Evolutionary conservation across 2,329 filamentous ascomycete species (phyloP), one percentile per base, ranked within the genome.

Genomic region (Aspergillus ochraceus): DNA sequence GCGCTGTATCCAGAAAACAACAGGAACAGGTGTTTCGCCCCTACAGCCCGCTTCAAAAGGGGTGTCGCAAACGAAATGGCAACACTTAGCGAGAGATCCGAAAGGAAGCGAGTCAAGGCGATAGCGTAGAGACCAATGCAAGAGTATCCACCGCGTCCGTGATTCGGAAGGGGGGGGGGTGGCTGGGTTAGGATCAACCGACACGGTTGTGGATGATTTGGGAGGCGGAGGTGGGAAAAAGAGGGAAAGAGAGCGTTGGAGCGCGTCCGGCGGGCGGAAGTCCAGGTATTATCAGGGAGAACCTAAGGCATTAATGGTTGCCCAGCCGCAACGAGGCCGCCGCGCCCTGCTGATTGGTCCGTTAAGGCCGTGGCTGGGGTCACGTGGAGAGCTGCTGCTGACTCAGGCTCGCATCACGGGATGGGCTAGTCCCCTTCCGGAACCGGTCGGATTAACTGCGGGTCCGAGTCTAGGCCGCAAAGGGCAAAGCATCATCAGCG

Each of bases 1-100:
- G 72, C 72, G 72, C 70, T 65, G 65, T 62, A 67, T 60, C 60
- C 66, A 57, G 66, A 73, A 66, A 74, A 74, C 69, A 73, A 71
- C 64, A 64, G 62, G 63, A 63, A 66, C 59, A 56, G 64, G 61
- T 42, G 29, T 46, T 61, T 49, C 55, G n/a, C 50, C 50, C 57
- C 49, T 54, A 57, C 53, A 45, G 57, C 51, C 26, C 26, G 29
- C 20, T 49, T 45, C 19, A 36, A 55, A 50, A 57, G 39, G 39
- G 50, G 46, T 51, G 49, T 47, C 49, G 52, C 20, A 24, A 19
- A 39, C 19, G 19, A 52, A 47, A 17, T n/a, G 39, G 12, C 10
- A 53, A 42, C 55, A 29, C 14, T 22, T 32, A 24, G 26, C 26
- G 47, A 45, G 26, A 30, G 24, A 46, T 22, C 53, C 58, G 55